Conservation (phyloP, 176 grass and related monocot genomes). For the Chloris gayana region DNA sequence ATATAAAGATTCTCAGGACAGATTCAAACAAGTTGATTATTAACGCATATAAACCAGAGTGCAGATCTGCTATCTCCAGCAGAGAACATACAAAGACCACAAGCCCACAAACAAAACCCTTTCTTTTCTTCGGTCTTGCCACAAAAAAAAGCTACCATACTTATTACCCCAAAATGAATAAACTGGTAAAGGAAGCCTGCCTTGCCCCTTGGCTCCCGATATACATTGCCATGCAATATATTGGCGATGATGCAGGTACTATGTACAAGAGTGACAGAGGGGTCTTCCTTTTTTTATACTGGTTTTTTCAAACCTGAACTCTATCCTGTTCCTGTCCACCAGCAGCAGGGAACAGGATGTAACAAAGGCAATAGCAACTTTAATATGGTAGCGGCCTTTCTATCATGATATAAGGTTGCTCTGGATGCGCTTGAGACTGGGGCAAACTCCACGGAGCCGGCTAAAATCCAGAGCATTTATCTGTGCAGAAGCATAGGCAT, state of each 20-base stretch:
- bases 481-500: constrained; percentile 32
- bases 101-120: constrained; percentile 9
- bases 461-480: constrained; percentile 65
- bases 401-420: constrained; percentile 47
- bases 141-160: constrained; percentile 24
- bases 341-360: not conserved
- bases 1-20: not conserved
- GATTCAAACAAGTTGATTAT: constrained; percentile 34
- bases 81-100: not conserved
- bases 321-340: constrained; percentile 17
- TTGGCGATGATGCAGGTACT: constrained; percentile 25
- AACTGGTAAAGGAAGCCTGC: constrained; percentile 12
- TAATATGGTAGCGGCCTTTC: constrained; percentile 18
- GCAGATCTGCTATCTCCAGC: not conserved
- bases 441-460: constrained; percentile 61
- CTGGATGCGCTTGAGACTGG: constrained; percentile 79
- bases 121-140: not conserved
- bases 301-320: constrained; percentile 26
- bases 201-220: constrained; percentile 11
- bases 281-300: not conserved
- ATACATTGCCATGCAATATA: constrained; percentile 49
- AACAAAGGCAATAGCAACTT: constrained; percentile 16
- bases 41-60: constrained; percentile 26
- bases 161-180: constrained; percentile 37
- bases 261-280: constrained; percentile 49